Conservation (phyloP, 2,329 filamentous ascomycete species). For the Drechslera avenae region DNA sequence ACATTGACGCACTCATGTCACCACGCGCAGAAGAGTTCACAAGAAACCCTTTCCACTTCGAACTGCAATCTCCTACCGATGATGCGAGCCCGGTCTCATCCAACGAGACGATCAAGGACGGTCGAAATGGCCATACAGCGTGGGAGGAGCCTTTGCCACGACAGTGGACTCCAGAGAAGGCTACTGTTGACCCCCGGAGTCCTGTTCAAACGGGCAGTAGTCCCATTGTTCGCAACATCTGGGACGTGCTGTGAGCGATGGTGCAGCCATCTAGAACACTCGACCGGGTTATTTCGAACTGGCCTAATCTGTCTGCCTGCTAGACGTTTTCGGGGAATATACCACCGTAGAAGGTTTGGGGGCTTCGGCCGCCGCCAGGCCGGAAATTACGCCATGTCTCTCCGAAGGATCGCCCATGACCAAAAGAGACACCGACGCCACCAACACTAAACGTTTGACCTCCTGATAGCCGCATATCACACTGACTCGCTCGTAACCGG, state of each 20-base stretch:
- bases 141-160: conserved; percentile 34
- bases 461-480: conserved; percentile 1
- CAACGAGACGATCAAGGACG: conserved; percentile 40
- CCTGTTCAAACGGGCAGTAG: conserved; percentile 75
- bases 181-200: conserved; percentile 71
- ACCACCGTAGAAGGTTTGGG: conserved; percentile 2
- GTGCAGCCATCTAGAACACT: background rate
- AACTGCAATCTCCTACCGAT: conserved; percentile 31
- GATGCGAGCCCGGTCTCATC: conserved; percentile 41
- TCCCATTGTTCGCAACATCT: conserved; percentile 77
- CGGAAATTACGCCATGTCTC: conserved; percentile 8
- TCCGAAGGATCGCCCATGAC: conserved; percentile 7
- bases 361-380: conserved; percentile 5
- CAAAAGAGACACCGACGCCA: conserved; percentile 8
- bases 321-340: conserved; percentile 1
- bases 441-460: conserved; percentile 7
- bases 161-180: conserved; percentile 59
- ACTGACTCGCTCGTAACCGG: background rate
- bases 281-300: background rate
- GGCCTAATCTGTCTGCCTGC: background rate
- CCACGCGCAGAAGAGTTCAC: conserved; percentile 76
- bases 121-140: conserved; percentile 29
- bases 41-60: conserved; percentile 52
- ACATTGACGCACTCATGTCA: conserved; percentile 66
- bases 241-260: conserved; percentile 68